These are phyloP conservation scores for Aspergillus leporis DNA, from an alignment of 495 filamentous ascomycete genomes.

Conservation along the genomic window DNA sequence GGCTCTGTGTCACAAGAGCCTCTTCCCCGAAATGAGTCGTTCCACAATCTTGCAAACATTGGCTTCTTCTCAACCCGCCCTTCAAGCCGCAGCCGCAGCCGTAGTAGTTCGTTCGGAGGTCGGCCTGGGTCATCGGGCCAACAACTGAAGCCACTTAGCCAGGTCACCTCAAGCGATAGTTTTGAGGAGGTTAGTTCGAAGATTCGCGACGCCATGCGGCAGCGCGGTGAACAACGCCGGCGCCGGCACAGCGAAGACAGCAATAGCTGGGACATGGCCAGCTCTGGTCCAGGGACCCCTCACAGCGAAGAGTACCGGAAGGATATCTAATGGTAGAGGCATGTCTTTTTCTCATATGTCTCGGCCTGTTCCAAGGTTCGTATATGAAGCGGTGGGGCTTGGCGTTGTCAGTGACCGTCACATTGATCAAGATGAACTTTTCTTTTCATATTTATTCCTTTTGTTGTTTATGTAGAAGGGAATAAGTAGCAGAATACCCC, in stretches of 20 bases:
- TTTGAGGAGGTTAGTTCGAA: slow-evolving; percentile 82
- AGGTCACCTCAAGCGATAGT: slow-evolving; percentile 66
- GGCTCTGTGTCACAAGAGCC: slow-evolving; percentile 42
- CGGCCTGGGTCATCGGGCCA: slow-evolving; percentile 60
- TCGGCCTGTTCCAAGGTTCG: background rate
- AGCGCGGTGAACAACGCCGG: slow-evolving; percentile 68
- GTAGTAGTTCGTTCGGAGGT: slow-evolving; percentile 63
- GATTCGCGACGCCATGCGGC: slow-evolving; percentile 85
- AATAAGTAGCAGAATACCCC: background rate
- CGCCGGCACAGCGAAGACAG: slow-evolving; percentile 62
- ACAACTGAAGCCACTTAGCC: slow-evolving; percentile 70
- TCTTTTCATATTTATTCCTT: slow-evolving; percentile 3
- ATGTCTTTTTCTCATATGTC: background rate
- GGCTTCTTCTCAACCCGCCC: slow-evolving; percentile 88
- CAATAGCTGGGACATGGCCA: slow-evolving; percentile 49
- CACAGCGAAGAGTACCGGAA: slow-evolving; percentile 47
- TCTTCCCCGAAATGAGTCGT: slow-evolving; percentile 87
- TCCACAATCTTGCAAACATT: slow-evolving; percentile 81
- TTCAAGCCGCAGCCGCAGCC: slow-evolving; percentile 64
- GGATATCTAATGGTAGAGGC: slow-evolving; percentile 30
- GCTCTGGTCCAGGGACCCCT: slow-evolving; percentile 45
- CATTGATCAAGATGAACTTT: background rate
- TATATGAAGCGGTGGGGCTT: slow-evolving; percentile 23
- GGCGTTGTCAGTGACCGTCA: slow-evolving; percentile 8
- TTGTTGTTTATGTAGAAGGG: background rate